phyloP scores from a whole-genome alignment of 2,329 filamentous ascomycete species.

The Microdochium trichocladiopsis region DNA sequence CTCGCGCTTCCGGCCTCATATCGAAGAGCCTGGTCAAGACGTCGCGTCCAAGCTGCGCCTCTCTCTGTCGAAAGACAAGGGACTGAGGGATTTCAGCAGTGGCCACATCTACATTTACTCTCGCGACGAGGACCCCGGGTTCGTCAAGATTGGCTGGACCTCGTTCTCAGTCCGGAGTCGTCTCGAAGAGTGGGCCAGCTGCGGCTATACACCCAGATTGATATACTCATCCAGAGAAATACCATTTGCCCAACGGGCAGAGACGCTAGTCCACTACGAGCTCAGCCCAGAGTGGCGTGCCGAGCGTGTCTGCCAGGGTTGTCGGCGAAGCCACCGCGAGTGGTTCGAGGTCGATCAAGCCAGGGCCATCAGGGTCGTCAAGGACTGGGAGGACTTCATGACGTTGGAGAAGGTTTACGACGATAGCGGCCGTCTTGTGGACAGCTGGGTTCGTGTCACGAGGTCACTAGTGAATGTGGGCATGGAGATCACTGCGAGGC shows the following conservation, averaged over 20 bases:
- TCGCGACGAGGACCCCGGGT: neutral
- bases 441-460: too few species aligned
- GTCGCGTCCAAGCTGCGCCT: neutral
- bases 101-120: neutral
- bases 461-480: too few species aligned
- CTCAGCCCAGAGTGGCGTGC: constrained; percentile 15
- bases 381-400: neutral
- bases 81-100: neutral
- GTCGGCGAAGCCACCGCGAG: constrained; percentile 13
- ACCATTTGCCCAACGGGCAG: constrained; percentile 1
- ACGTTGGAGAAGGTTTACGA: neutral
- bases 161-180: neutral
- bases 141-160: neutral
- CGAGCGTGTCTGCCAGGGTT: constrained; percentile 15
- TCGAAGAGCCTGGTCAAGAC: neutral
- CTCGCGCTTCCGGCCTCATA: neutral
- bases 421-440: neutral
- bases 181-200: neutral
- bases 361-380: neutral
- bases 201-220: neutral
- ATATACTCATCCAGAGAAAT: neutral
- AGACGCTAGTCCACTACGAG: constrained; percentile 19
- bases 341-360: constrained; percentile 17
- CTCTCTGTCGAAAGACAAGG: neutral
- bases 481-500: too few species aligned